Base-by-base conservation (phyloP, 345 rosid species). In the Hibiscus trionum region DNA sequence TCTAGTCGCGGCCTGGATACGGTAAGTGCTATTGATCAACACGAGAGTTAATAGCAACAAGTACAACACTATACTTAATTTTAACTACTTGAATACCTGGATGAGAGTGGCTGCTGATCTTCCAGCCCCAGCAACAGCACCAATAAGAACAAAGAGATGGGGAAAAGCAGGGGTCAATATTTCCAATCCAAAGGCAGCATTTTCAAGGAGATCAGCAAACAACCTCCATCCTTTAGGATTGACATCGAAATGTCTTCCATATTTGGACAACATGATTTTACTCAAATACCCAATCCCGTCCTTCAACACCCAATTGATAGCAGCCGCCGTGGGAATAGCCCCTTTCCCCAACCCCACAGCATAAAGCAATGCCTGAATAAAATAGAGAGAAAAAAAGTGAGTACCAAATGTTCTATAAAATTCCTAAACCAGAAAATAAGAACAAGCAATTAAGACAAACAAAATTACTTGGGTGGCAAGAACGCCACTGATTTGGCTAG, bases 281-380 rank as follows among this genome's bases (percentile, higher is more conserved):
- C 97, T 95, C 64, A 95, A 83, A 81, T 95, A 92, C 50, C 97
- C 97, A 75, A 95, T 90, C 57, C 97, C 97, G 85, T 95, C 97
- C 84, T 90, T 95, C 21, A 95, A 92, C 53, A 90, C 97, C 99
- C 97, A 95, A 75, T 95, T 92, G 61, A 95, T 86, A 46, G 97
- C 97, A 81, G 97, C 99, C 16, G 97, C 99, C 0, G 88, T 87
- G 49, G 99, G 99, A 67, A 95, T 95, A 21, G 97, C 96, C 77
- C 99, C 97, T 80, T 90, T 95, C 61, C 99, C 97, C 83, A 92
- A 84, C 46, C 97, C 99, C 79, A 92, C 89, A 73, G 97, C 97
- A 86, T 90, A 95, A 59, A 92, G 97, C 90, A 92, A 87, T 61
- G 97, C 90, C 98, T 93, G 67, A 27, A 78, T 35, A 73, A 49